Percentiles rank a stretch among this genome's conserved stretches.
These are phyloP conservation scores for Boechera stricta DNA, from an alignment of 345 rosid species.

Conservation along the genomic window DNA sequence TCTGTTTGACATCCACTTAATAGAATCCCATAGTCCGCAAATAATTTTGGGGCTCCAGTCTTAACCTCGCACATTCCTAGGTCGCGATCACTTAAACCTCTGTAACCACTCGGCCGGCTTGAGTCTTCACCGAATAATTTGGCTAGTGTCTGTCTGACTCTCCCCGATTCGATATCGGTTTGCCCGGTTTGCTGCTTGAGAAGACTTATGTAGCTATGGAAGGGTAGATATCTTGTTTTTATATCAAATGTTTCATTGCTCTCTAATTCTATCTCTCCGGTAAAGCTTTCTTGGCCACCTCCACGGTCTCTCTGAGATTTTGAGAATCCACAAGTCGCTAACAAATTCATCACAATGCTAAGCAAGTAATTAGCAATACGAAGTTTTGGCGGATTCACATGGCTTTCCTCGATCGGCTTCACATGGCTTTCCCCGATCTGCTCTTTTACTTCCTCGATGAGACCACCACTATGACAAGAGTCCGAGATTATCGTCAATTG, in stretches of 20 bases:
- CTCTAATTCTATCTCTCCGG: conserved; percentile 11
- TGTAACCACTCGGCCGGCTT: not conserved
- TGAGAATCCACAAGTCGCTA: conserved; percentile 65
- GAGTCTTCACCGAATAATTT: conserved; percentile 35
- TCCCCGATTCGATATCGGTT: conserved; percentile 5
- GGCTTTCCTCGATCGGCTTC: conserved; percentile 24
- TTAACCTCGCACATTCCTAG: not conserved
- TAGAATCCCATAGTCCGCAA: conserved; percentile 33
- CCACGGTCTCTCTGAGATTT: conserved; percentile 3
- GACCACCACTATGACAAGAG: conserved; percentile 49
- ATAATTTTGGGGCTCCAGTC: not conserved
- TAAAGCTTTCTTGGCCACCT: not conserved
- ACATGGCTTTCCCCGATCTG: conserved; percentile 41
- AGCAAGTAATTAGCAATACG: conserved; percentile 57
- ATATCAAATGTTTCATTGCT: conserved; percentile 21
- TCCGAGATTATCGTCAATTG: conserved; percentile 37
- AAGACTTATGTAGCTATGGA: conserved; percentile 25
- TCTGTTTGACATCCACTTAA: conserved; percentile 46
- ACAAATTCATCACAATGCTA: conserved; percentile 47
- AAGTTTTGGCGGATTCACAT: not conserved
- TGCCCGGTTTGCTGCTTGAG: conserved; percentile 37
- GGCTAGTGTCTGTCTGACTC: conserved; percentile 31
- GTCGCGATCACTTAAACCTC: not conserved
- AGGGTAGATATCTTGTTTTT: conserved; percentile 29
- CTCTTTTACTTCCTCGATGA: conserved; percentile 37